Conservation (phyloP, 345 rosid species). For the Salix dunnii region DNA sequence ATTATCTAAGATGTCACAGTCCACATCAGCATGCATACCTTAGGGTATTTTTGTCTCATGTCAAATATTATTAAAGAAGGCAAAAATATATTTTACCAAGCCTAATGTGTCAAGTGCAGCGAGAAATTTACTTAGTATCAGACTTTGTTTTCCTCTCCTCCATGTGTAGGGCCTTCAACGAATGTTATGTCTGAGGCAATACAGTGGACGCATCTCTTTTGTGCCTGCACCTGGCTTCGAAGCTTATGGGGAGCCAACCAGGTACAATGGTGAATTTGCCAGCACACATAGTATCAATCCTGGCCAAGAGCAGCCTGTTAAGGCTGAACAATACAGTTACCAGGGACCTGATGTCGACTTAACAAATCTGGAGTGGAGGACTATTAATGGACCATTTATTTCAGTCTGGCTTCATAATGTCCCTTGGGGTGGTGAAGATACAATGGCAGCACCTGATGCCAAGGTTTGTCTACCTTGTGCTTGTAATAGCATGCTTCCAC, state of each 20-base stretch:
- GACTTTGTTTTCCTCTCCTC: conserved; percentile 1
- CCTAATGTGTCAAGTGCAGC: not conserved
- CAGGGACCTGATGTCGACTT: conserved; percentile 58
- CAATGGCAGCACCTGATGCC: conserved; percentile 88
- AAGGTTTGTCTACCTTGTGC: conserved; percentile 52
- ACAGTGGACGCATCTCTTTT: conserved; percentile 66
- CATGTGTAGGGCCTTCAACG: conserved; percentile 64
- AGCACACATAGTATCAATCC: not conserved
- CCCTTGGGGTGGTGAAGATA: conserved; percentile 82
- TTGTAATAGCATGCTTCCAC: not conserved
- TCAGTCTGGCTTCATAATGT: conserved; percentile 97
- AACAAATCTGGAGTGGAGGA: conserved; percentile 63
- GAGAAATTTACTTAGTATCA: not conserved
- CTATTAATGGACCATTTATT: conserved; percentile 81
- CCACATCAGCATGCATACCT: not conserved
- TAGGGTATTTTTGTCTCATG: not conserved
- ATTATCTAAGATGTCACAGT: not conserved
- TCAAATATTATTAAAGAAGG: not conserved
- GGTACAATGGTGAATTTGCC: conserved; percentile 26
- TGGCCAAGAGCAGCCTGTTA: conserved; percentile 28
- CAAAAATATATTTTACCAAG: not conserved
- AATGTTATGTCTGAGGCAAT: conserved; percentile 57
- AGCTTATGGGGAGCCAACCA: conserved; percentile 57
- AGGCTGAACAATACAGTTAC: conserved; percentile 39
- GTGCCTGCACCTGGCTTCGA: conserved; percentile 96